These are phyloP conservation scores for Choanephora cucurbitarum DNA, from an alignment of 371 early-diverging fungal species.

Conservation along the genomic window DNA sequence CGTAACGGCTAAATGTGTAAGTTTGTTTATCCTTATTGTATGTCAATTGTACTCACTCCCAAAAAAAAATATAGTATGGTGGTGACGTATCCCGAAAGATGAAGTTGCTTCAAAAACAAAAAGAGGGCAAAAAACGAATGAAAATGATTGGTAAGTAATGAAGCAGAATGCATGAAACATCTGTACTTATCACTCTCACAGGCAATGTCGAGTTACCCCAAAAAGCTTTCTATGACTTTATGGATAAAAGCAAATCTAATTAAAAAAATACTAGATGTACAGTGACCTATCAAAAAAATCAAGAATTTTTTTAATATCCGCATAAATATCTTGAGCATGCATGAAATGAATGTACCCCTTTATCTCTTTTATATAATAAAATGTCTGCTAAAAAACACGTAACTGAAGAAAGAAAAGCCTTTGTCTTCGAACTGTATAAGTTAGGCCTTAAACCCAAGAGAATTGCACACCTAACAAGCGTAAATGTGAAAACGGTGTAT, in stretches of 20 bases:
- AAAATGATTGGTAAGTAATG: constrained; percentile 62
- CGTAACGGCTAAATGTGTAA: constrained; percentile 92
- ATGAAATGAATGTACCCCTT: too few species aligned
- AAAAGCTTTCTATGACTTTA: constrained; percentile 72
- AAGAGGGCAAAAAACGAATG: constrained; percentile 89
- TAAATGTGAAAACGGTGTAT: too few species aligned
- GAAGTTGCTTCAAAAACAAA: constrained; percentile 90
- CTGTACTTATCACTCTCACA: constrained; percentile 12
- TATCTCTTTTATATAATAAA: too few species aligned
- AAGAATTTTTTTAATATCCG: too few species aligned
- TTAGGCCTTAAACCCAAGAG: too few species aligned
- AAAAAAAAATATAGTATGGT: constrained; percentile 65
- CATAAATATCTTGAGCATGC: too few species aligned
- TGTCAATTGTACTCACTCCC: background rate
- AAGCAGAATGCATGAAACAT: background rate
- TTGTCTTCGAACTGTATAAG: too few species aligned
- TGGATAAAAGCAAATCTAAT: constrained; percentile 48
- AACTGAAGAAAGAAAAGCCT: too few species aligned
- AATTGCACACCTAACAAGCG: too few species aligned
- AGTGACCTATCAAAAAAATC: too few species aligned
- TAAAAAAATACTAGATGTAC: too few species aligned
- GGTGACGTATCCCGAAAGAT: constrained; percentile 93
- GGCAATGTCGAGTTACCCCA: constrained; percentile 75
- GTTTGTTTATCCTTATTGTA: constrained; percentile 24
- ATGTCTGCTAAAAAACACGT: too few species aligned